These are phyloP conservation scores for Colletotrichum tamarilloi DNA, from an alignment of 2,329 filamentous ascomycete species.

Conservation along the genomic window DNA sequence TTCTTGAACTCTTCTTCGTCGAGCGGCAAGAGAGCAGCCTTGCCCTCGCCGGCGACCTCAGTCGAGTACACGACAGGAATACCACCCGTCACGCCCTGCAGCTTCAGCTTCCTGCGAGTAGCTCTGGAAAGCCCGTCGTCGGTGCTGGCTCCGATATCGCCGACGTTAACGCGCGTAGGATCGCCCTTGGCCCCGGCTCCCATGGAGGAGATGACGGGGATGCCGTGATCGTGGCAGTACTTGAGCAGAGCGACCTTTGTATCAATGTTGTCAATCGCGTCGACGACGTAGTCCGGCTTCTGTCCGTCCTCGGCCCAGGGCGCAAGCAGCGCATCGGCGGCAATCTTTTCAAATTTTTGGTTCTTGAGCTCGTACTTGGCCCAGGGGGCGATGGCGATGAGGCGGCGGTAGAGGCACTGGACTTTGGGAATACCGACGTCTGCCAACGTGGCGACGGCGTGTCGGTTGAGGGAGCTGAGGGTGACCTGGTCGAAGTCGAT, in stretches of 20 bases:
- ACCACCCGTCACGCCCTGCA: slow-evolving; percentile 81
- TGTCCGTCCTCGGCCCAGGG: slow-evolving; percentile 71
- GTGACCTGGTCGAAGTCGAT: slow-evolving; percentile 99
- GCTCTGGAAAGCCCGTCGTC: slow-evolving; percentile 90
- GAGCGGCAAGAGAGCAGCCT: slow-evolving; percentile 88
- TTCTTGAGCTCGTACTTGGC: slow-evolving; percentile 87
- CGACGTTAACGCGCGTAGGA: slow-evolving; percentile 85
- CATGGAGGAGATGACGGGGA: slow-evolving; percentile 94
- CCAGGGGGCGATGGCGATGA: slow-evolving; percentile 93
- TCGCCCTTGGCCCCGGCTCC: slow-evolving; percentile 94
- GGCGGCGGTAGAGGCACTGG: slow-evolving; percentile 79
- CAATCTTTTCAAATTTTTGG: slow-evolving; percentile 80
- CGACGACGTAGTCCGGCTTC: slow-evolving; percentile 88
- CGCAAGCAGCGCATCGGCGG: slow-evolving; percentile 74
- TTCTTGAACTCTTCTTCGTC: slow-evolving; percentile 89
- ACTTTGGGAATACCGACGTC: slow-evolving; percentile 97
- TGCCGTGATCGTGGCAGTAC: slow-evolving; percentile 82
- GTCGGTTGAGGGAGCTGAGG: slow-evolving; percentile 92
- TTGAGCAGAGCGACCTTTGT: slow-evolving; percentile 92
- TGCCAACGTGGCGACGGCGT: slow-evolving; percentile 91
- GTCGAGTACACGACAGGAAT: slow-evolving; percentile 94
- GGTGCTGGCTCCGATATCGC: slow-evolving; percentile 88
- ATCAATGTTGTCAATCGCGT: slow-evolving; percentile 98
- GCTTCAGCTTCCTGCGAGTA: slow-evolving; percentile 82
- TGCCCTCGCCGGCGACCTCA: slow-evolving; percentile 89